Conservation (phyloP, 768 basidiomycete genomes). For the Lactarius quietus region DNA sequence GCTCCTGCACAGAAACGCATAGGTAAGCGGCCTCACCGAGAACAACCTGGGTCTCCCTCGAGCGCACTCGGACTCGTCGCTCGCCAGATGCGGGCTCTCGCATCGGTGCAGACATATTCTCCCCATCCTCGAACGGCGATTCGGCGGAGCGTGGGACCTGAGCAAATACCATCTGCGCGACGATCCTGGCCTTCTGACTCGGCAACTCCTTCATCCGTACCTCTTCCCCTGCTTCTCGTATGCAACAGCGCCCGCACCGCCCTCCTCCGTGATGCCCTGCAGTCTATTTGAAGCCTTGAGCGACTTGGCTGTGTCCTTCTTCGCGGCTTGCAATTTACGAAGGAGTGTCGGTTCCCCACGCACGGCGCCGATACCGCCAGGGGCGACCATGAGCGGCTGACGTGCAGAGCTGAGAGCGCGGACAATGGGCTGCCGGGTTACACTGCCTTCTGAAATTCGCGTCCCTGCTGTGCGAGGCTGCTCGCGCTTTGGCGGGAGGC, state of each 20-base stretch:
- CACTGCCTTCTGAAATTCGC: slow-evolving; percentile 94
- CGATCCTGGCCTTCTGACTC: slow-evolving; percentile 88
- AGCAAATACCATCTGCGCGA: slow-evolving; percentile 86
- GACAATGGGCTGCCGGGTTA: slow-evolving; percentile 94
- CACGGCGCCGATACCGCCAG: slow-evolving; percentile 40
- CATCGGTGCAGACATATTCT: slow-evolving; percentile 36
- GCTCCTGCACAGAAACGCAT: neutral
- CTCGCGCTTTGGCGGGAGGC: slow-evolving; percentile 29
- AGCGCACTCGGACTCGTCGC: too few species aligned
- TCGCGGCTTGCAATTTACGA: slow-evolving; percentile 55
- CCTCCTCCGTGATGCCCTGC: slow-evolving; percentile 46
- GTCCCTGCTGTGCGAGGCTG: slow-evolving; percentile 80
- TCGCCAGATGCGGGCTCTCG: too few species aligned
- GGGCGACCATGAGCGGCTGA: slow-evolving; percentile 75
- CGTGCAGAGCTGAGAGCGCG: slow-evolving; percentile 85
- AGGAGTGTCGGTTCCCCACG: slow-evolving; percentile 42
- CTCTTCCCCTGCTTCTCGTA: slow-evolving; percentile 44
- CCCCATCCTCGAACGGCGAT: slow-evolving; percentile 30
- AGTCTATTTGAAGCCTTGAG: slow-evolving; percentile 38
- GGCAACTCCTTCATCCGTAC: slow-evolving; percentile 71
- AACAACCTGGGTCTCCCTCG: too few species aligned
- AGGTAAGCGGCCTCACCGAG: neutral
- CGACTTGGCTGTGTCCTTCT: slow-evolving; percentile 44
- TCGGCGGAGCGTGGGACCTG: slow-evolving; percentile 32
- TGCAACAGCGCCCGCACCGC: slow-evolving; percentile 28